Evolutionary conservation across 176 grass and related monocot species (phyloP).

Genomic region (Carex myosuroides): DNA sequence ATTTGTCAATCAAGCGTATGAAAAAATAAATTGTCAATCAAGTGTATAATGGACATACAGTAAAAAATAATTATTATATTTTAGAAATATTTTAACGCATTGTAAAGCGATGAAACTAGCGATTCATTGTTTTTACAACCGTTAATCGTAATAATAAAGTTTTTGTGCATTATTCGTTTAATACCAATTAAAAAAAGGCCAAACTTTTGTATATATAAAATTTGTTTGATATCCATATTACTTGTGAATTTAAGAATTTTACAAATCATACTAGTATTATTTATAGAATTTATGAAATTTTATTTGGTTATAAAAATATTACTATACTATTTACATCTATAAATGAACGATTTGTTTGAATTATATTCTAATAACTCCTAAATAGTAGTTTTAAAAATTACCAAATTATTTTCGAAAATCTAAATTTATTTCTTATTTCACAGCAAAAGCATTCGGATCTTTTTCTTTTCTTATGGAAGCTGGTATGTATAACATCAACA

Average conservation of each 20-base stretch:
- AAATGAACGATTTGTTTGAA: neutral
- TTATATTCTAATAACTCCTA: neutral
- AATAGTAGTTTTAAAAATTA: neutral
- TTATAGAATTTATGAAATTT: neutral
- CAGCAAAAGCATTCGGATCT: neutral
- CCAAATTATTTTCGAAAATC: neutral
- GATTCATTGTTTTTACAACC: no score
- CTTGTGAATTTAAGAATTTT: neutral
- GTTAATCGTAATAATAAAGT: no score
- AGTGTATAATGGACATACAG: neutral
- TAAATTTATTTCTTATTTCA: neutral
- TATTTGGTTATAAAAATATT: neutral
- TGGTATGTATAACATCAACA: no score
- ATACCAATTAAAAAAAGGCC: no score
- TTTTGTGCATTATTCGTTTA: no score
- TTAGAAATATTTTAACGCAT: neutral
- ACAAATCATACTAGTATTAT: neutral
- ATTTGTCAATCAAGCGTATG: neutral
- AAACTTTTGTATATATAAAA: neutral
- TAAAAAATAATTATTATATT: neutral
- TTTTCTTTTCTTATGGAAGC: no score
- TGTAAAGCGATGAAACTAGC: no score
- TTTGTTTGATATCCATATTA: neutral
- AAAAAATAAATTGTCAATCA: neutral
- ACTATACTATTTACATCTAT: neutral